Base-by-base conservation (phyloP, 2,329 filamentous ascomycete species). In the Cordyceps cateniannulata region DNA sequence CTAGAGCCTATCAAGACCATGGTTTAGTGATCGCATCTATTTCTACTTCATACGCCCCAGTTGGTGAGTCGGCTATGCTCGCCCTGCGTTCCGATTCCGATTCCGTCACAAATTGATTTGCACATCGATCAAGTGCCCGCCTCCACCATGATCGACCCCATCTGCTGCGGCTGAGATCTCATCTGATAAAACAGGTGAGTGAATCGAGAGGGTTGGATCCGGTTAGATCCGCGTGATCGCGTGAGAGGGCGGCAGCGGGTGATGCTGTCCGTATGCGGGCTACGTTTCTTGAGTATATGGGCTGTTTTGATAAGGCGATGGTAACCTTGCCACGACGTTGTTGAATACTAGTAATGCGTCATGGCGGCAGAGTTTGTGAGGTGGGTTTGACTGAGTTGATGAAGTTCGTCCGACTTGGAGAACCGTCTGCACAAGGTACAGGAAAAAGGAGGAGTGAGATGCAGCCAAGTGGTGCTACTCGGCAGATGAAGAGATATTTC, bases 161-260 rank as follows among this genome's bases (percentile, higher is more conserved):
- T 49, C 32, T 42, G 2, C 5, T 7, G 29, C 5, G 32, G 45
- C 44, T 20, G 16, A 58, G 32, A 29, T 27, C 25, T 48, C 45
- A 50, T 58, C 55, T 49, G 55, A 79, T 65, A 42, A 29, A 38
- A 48, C 5, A n/a, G 27, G 29, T 12, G 54, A 40, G 44, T 3
- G 35, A 49, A 57, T 49, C 27, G 27, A 24, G 27, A 27, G 3
- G n/a, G 14, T n/a, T 29, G 22, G 3, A 9, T 27, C 54, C 10
- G 55, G 44, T 5, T 49, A 50, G 55, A 58, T 58, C 55, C 44
- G 55, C 14, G 18, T 14, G 3, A 27, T n/a, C 12, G 18, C 9
- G 18, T n/a, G 16, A 54, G 24, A 20, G n/a, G 27, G 27, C 16
- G 16, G 35, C 8, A 5, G 24, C 16, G 3, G 16, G 35, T 22